Evolutionary conservation across 1,284 basidiomycete genomes (phyloP), one percentile per base, ranked within the genome.

Genomic region (Prillingera fragicola): DNA sequence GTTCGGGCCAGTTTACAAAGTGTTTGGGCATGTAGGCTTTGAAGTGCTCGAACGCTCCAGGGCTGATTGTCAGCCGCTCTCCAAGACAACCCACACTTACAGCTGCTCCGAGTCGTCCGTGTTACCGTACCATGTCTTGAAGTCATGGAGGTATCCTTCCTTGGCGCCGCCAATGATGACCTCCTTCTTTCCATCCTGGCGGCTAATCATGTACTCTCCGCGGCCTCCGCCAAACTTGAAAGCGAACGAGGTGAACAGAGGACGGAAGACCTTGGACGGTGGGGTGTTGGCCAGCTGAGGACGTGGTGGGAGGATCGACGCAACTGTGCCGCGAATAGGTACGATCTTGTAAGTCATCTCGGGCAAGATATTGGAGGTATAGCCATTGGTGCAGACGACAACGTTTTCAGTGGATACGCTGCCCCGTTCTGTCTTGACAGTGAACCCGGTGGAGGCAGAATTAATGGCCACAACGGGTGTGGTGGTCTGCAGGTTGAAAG

Each of bases 31-130:
- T 56, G 45, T 52, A 62, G 8, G 29, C 52, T 34, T 53, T 50
- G 43, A 62, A 62, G 51, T 62, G 59, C 18, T 50, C 28, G 13
- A 38, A 22, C 5, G 49, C 53, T 7, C 56, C 56, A 4, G 57
- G 56, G 8, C 32, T 33, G 8, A n/a, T 18, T 28, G 32, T 33
- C 32, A 10, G 27, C 27, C 27, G 15, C 27, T 10, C 10, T 10
- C 10, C 27, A 10, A 10, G 27, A n/a, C 27, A n/a, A 28, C 27
- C 10, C 27, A 10, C n/a, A 45, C 43, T 36, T 25, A 45, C 48
- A 50, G 25, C 14, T 37, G 43, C 26, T 27, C 17, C 13, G 42
- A 18, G 27, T 50, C 48, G 27, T 50, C 43, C 19, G 29, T 15
- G 33, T 38, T 45, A 13, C 48, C 43, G 27, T 50, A 50, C 42